phyloP scores from a whole-genome alignment of 2,329 filamentous ascomycete species.

The Teratosphaeria viscida region DNA sequence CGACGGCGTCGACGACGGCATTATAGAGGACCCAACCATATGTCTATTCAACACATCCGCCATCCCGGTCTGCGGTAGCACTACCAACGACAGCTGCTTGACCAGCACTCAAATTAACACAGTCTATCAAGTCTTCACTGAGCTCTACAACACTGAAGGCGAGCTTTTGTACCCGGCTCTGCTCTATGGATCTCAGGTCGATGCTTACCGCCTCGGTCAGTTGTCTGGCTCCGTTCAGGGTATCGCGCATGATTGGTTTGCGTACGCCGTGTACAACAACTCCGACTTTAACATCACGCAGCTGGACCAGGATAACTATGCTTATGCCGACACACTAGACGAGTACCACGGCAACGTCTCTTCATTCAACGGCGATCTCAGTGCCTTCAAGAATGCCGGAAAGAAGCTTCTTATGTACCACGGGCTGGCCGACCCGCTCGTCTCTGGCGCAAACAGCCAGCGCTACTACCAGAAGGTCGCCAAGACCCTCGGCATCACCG shows the following conservation, averaged over 20 bases:
- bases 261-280: conserved; percentile 39
- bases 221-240: conserved; percentile 33
- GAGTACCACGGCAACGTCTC: conserved; percentile 33
- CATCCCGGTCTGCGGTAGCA: conserved; percentile 27
- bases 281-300: conserved; percentile 31
- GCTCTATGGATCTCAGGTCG: conserved; percentile 37
- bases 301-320: conserved; percentile 32
- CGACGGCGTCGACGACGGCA: conserved; percentile 40
- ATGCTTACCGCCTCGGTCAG: conserved; percentile 27
- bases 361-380: conserved; percentile 28
- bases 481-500: conserved; percentile 24
- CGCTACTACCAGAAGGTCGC: conserved; percentile 41
- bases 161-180: conserved; percentile 41
- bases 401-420: conserved; percentile 37
- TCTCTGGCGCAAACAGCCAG: conserved; percentile 35
- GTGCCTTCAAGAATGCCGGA: conserved; percentile 29
- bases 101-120: conserved; percentile 34
- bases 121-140: conserved; percentile 33
- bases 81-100: conserved; percentile 31
- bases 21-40: conserved; percentile 37
- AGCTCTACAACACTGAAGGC: conserved; percentile 34
- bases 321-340: conserved; percentile 27
- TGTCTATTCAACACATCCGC: conserved; percentile 31
- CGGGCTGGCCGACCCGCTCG: conserved; percentile 35
- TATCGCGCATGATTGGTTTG: conserved; percentile 36